Conservation (phyloP, 192 early-diverging fungal genomes). For the Dissophora globulifera region DNA sequence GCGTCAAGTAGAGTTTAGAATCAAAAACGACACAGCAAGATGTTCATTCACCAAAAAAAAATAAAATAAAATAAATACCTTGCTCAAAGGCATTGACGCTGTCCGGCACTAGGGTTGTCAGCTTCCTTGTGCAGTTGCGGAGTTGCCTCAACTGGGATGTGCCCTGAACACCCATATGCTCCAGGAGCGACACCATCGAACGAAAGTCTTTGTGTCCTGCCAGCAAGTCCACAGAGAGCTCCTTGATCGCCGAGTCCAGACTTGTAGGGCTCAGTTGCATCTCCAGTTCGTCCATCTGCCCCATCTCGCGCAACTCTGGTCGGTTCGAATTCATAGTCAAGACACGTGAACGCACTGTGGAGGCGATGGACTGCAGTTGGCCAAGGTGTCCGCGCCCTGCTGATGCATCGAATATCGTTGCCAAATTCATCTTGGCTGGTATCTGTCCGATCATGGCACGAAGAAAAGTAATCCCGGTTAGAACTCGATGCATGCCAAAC, state of each 20-base stretch:
- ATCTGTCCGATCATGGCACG: too few relatives aligned
- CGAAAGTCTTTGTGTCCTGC: slow-evolving; percentile 45
- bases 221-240: slow-evolving; percentile 13
- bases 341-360: not conserved
- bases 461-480: too few relatives aligned
- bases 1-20: too few relatives aligned
- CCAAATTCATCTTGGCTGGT: slow-evolving; percentile 24
- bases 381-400: slow-evolving; percentile 6
- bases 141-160: slow-evolving; percentile 40
- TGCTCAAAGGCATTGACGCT: slow-evolving; percentile 42
- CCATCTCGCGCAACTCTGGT: slow-evolving; percentile 21
- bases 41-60: too few relatives aligned
- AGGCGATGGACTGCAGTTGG: slow-evolving; percentile 3
- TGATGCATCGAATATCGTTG: slow-evolving; percentile 13
- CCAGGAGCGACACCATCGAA: slow-evolving; percentile 16
- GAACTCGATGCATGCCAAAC: too few relatives aligned
- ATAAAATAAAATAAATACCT: too few relatives aligned
- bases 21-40: too few relatives aligned
- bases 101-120: slow-evolving; percentile 19
- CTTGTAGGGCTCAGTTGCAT: slow-evolving; percentile 2
- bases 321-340: not conserved
- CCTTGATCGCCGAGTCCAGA: slow-evolving; percentile 6
- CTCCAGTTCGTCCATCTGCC: slow-evolving; percentile 28
- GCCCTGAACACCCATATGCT: slow-evolving; percentile 34
- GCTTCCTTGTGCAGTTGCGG: slow-evolving; percentile 27